These are phyloP conservation scores for Fusarium pininemorale DNA, from an alignment of 2,329 filamentous ascomycete species.

Conservation along the genomic window DNA sequence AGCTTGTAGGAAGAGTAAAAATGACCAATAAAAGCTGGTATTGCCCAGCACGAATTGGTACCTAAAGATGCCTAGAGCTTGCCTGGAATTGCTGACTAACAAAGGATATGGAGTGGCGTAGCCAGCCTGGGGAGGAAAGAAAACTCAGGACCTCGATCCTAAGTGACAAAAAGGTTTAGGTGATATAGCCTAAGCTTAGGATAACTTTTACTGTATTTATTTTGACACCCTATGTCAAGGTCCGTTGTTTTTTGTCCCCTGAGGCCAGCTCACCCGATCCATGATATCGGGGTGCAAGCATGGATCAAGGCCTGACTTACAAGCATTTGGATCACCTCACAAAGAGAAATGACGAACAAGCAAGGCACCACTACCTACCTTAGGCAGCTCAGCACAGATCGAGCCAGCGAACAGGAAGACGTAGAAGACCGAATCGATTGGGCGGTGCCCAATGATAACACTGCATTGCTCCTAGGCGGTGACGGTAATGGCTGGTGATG, in stretches of 20 bases:
- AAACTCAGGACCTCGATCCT: too few relatives aligned
- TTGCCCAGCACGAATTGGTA: constrained; percentile 5
- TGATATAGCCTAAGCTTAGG: too few relatives aligned
- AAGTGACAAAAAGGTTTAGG: too few relatives aligned
- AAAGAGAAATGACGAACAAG: constrained; percentile 5
- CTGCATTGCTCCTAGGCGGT: constrained; percentile 41
- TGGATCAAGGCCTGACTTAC: constrained; percentile 6
- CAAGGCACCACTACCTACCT: constrained; percentile 13
- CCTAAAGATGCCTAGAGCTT: constrained; percentile 20
- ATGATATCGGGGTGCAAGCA: constrained; percentile 13
- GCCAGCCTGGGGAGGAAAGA: neutral
- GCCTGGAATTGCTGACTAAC: constrained; percentile 25
- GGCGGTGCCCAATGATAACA: constrained; percentile 35
- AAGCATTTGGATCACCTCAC: constrained; percentile 4
- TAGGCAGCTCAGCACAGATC: constrained; percentile 22
- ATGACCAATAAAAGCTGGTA: constrained; percentile 10
- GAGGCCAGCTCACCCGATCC: constrained; percentile 6
- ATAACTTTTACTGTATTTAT: too few relatives aligned
- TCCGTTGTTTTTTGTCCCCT: too few relatives aligned
- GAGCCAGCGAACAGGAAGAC: constrained; percentile 22
- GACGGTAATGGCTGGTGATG: constrained; percentile 33
- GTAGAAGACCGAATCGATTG: constrained; percentile 9
- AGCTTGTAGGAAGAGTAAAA: neutral
- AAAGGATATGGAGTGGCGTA: neutral
- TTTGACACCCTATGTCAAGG: too few relatives aligned